Percentiles rank a stretch among this genome's conserved stretches.
These are phyloP conservation scores for Martiniozyma asiatica DNA, from an alignment of 1,139 yeast genomes.

Conservation along the genomic window DNA sequence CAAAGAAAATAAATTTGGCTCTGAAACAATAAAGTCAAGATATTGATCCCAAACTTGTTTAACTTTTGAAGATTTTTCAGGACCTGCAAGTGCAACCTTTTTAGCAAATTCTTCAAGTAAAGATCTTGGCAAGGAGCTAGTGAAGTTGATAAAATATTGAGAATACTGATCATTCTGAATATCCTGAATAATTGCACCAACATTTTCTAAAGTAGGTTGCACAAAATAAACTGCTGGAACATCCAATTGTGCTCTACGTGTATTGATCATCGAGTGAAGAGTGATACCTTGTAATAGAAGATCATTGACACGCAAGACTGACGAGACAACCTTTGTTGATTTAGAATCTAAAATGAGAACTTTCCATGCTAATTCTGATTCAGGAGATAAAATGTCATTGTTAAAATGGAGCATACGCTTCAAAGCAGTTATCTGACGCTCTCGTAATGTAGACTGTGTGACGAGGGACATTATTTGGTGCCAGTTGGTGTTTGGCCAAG, in stretches of 20 bases:
- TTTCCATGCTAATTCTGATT: slow-evolving; percentile 77
- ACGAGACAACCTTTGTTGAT: slow-evolving; percentile 77
- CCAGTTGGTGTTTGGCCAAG: no score
- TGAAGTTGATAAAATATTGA: slow-evolving; percentile 72
- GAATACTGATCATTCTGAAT: slow-evolving; percentile 65
- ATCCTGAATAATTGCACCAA: slow-evolving; percentile 58
- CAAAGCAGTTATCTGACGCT: slow-evolving; percentile 29
- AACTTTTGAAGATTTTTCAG: slow-evolving; percentile 56
- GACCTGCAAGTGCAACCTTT: slow-evolving; percentile 60
- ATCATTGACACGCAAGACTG: slow-evolving; percentile 84
- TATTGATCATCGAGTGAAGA: slow-evolving; percentile 62
- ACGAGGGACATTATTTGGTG: slow-evolving; percentile 12
- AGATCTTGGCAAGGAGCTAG: slow-evolving; percentile 65
- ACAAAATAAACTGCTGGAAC: slow-evolving; percentile 91
- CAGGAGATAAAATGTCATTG: slow-evolving; percentile 42
- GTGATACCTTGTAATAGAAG: slow-evolving; percentile 82
- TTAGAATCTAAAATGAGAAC: slow-evolving; percentile 74
- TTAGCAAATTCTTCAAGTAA: slow-evolving; percentile 83
- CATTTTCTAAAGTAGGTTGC: slow-evolving; percentile 73
- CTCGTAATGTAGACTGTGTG: slow-evolving; percentile 13
- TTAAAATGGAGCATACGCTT: slow-evolving; percentile 64
- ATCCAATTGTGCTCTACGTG: slow-evolving; percentile 69
- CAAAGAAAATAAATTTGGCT: slow-evolving; percentile 77
- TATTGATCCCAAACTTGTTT: slow-evolving; percentile 91
- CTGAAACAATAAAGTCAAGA: slow-evolving; percentile 83